Conservation (phyloP, 2,329 filamentous ascomycete species). For the Aureobasidium namibiae region DNA sequence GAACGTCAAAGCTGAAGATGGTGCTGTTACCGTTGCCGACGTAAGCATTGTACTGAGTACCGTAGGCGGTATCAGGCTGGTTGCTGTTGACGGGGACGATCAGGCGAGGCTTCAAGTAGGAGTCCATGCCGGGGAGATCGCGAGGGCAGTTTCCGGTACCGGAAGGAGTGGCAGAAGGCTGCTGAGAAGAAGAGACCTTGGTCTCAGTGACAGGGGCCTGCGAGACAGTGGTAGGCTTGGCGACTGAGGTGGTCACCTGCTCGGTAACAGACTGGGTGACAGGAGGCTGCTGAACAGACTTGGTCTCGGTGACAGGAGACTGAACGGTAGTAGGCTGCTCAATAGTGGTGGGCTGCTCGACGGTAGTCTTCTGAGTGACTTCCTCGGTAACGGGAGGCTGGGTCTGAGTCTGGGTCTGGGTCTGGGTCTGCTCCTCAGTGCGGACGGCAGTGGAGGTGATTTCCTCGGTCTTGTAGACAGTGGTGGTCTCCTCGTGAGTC, state of each 20-base stretch:
- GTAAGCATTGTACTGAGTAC: conserved; percentile 48
- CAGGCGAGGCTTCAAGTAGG: conserved; percentile 44
- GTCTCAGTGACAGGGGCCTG: not conserved
- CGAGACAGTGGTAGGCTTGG: not conserved
- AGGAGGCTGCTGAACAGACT: not conserved
- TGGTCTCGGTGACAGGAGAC: not conserved
- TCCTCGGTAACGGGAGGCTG: not conserved
- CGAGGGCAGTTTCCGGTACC: conserved; percentile 19
- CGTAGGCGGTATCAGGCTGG: conserved; percentile 43
- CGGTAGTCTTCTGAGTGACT: not conserved
- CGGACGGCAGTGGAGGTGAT: not conserved
- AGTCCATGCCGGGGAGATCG: conserved; percentile 21
- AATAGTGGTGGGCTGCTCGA: not conserved
- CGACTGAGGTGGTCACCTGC: not conserved
- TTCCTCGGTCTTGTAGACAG: not conserved
- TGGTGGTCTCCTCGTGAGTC: not conserved
- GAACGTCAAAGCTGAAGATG: conserved; percentile 65
- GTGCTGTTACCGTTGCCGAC: conserved; percentile 46
- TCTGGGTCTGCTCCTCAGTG: not conserved
- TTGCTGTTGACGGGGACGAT: conserved; percentile 53
- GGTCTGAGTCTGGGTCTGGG: not conserved
- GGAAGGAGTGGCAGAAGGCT: not conserved
- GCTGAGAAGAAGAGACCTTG: not conserved
- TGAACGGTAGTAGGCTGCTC: not conserved
- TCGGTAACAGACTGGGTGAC: not conserved